These are phyloP conservation scores for Karstenula rhodostoma DNA, from an alignment of 2,329 filamentous ascomycete species.

Conservation along the genomic window DNA sequence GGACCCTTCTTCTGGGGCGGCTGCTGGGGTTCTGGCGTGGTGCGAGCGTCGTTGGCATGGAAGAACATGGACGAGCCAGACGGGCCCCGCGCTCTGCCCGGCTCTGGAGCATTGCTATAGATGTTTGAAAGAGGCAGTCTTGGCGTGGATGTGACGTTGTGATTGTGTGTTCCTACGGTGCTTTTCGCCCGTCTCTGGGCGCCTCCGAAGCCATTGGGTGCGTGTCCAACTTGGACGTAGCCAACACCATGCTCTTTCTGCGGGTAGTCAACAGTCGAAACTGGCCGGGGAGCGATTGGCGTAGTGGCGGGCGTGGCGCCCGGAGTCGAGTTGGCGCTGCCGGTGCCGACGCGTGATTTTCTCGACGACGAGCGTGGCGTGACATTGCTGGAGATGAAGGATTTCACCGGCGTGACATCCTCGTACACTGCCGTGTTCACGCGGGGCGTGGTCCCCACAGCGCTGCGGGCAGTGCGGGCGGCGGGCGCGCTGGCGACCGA, in stretches of 20 bases:
- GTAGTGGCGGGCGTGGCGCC: conserved; percentile 64
- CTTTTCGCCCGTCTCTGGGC: conserved; percentile 47
- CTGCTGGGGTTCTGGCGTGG: conserved; percentile 42
- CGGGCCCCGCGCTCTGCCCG: conserved; percentile 34
- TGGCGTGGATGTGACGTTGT: conserved; percentile 31
- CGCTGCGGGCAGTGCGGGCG: conserved; percentile 37
- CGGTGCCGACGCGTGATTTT: conserved; percentile 68
- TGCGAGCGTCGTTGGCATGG: conserved; percentile 78
- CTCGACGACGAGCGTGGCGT: conserved; percentile 81
- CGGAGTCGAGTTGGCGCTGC: conserved; percentile 73
- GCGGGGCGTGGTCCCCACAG: conserved; percentile 37
- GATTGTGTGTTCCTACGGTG: conserved; percentile 39
- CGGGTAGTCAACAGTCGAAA: conserved; percentile 40
- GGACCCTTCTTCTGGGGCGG: conserved; percentile 54
- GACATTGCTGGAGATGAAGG: conserved; percentile 71
- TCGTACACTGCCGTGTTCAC: conserved; percentile 54
- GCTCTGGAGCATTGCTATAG: conserved; percentile 36
- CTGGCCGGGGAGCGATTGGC: conserved; percentile 45
- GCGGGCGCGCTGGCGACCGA: conserved; percentile 42
- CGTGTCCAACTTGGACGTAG: conserved; percentile 36
- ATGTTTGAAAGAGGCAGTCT: conserved; percentile 35
- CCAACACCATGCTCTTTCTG: conserved; percentile 33
- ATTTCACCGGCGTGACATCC: conserved; percentile 62
- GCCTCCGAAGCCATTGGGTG: conserved; percentile 28
- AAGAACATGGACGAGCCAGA: conserved; percentile 78